Evolutionary conservation across 1,284 basidiomycete species (phyloP).

Genomic region (Sporisorium reilianum): DNA sequence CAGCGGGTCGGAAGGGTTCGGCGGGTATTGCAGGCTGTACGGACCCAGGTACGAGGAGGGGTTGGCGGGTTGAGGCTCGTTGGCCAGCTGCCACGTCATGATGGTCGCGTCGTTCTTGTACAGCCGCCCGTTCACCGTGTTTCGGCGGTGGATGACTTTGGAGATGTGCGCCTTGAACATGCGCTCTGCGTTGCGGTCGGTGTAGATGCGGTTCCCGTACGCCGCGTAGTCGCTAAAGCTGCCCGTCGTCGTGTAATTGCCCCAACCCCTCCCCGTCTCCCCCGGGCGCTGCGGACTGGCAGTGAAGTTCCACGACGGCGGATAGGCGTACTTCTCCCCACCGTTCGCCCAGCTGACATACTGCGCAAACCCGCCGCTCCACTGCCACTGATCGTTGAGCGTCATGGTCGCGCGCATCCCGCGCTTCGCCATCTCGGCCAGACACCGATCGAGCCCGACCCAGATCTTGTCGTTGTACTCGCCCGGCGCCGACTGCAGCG

Average conservation of each 20-base stretch:
- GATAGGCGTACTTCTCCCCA: constrained; percentile 46
- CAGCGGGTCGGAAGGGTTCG: constrained; percentile 25
- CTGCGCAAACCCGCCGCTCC: constrained; percentile 39
- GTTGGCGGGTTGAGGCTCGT: constrained; percentile 49
- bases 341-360: constrained; percentile 51
- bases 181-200: constrained; percentile 21
- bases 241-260: constrained; percentile 48
- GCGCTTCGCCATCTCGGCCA: constrained; percentile 48
- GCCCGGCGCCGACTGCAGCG: constrained; percentile 26
- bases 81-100: constrained; percentile 59
- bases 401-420: constrained; percentile 56
- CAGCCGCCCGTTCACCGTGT: constrained; percentile 50
- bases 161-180: constrained; percentile 35
- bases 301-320: constrained; percentile 43
- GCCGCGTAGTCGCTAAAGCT: constrained; percentile 24
- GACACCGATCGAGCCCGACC: constrained; percentile 46
- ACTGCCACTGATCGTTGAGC: constrained; percentile 47
- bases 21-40: constrained; percentile 19
- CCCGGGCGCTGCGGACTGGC: constrained; percentile 40
- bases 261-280: constrained; percentile 35
- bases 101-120: constrained; percentile 58
- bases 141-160: constrained; percentile 47
- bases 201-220: constrained; percentile 52
- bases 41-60: constrained; percentile 2
- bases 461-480: constrained; percentile 49